A percentile compares a stretch with the other conserved stretches of the same genome.
phyloP scores from a whole-genome alignment of 148 eudicot species.

The Limonium bicolor region DNA sequence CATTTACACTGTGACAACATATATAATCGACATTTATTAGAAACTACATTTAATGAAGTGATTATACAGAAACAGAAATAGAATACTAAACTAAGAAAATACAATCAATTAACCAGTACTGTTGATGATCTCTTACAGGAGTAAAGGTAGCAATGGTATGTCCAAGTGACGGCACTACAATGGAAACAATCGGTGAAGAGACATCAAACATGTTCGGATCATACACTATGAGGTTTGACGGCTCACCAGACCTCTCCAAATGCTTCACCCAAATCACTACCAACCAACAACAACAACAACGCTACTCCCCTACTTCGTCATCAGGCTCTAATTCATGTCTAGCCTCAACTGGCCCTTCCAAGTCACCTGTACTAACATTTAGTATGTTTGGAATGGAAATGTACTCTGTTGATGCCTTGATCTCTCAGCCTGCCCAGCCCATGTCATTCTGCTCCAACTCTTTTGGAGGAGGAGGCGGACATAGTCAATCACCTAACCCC shows the following conservation, averaged over 20 bases:
- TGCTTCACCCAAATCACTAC: constrained; percentile 35
- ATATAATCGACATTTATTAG: no score
- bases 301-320: not conserved
- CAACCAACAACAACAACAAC: constrained; percentile 11
- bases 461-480: no score
- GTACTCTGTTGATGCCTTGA: constrained; percentile 52
- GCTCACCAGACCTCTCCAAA: constrained; percentile 46
- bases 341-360: constrained; percentile 43
- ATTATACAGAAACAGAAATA: no score
- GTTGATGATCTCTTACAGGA: constrained; percentile 17
- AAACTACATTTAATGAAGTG: no score
- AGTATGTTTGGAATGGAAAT: constrained; percentile 52
- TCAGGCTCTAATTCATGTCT: constrained; percentile 15
- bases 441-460: constrained; percentile 50
- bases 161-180: constrained; percentile 35
- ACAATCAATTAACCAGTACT: no score
- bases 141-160: constrained; percentile 50
- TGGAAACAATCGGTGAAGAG: constrained; percentile 24
- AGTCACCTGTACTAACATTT: constrained; percentile 32
- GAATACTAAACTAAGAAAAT: no score
- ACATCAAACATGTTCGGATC: constrained; percentile 58
- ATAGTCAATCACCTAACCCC: constrained; percentile 5
- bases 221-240: constrained; percentile 45
- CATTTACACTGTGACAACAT: no score
- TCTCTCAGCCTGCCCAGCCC: constrained; percentile 72